phyloP scores from a whole-genome alignment of 306 rosid genomes.

The Carpinus fangiana region DNA sequence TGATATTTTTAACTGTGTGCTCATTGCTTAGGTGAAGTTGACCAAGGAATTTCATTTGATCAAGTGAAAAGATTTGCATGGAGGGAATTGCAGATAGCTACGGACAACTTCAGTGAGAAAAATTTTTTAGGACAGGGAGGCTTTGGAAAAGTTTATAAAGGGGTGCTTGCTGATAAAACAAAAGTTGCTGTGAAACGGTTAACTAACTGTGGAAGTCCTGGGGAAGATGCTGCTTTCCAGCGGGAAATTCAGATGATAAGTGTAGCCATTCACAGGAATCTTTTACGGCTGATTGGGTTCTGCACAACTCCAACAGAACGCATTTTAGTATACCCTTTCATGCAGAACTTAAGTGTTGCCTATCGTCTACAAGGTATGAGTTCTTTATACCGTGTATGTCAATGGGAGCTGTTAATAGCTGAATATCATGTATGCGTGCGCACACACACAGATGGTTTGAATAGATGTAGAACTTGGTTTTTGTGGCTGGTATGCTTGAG shows the following conservation, averaged over 20 bases:
- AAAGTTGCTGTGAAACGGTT: constrained; percentile 96
- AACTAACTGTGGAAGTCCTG: constrained; percentile 92
- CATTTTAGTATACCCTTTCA: constrained; percentile 88
- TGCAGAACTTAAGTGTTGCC: constrained; percentile 98
- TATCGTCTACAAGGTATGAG: constrained; percentile 77
- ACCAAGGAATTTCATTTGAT: constrained; percentile 93
- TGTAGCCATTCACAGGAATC: constrained; percentile 90
- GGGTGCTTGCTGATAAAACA: constrained; percentile 82
- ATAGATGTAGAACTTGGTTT: not conserved
- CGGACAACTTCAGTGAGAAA: constrained; percentile 87
- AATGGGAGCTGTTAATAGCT: not conserved
- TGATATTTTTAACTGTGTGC: constrained; percentile 12
- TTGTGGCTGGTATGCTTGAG: not conserved
- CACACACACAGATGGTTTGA: not conserved
- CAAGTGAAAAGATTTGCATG: constrained; percentile 86
- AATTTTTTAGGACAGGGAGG: constrained; percentile 98
- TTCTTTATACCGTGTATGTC: not conserved
- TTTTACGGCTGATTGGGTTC: constrained; percentile 84
- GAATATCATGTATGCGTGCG: not conserved
- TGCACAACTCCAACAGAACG: constrained; percentile 97
- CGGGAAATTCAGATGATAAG: constrained; percentile 99
- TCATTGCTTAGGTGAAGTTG: constrained; percentile 76
- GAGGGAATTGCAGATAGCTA: constrained; percentile 93
- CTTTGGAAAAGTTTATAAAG: constrained; percentile 97
- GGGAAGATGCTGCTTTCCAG: constrained; percentile 95